Evolutionary conservation across 2,329 filamentous ascomycete species (phyloP), one percentile per base, ranked within the genome.

Genomic region (Colletotrichum theobromicola): DNA sequence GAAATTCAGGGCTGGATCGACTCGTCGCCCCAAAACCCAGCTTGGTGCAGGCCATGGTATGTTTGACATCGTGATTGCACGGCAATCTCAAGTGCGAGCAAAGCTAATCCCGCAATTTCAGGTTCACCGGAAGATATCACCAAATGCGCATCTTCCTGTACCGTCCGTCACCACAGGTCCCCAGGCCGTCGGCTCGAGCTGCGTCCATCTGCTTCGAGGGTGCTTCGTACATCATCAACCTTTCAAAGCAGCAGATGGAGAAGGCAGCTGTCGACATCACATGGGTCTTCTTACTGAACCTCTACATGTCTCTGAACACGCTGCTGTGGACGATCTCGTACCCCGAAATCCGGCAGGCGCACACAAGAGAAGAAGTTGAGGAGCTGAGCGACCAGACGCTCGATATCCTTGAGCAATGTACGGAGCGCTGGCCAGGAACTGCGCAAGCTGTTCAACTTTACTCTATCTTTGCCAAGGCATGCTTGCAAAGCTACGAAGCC

Each of bases 301-400:
- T 98, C 53, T 98, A 97, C 85, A 97, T 97, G 92, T 93, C 94
- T 6, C 90, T 98, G 72, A 98, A 98, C 81, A 96, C 95, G 7
- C 90, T 98, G 64, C 89, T 99, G 1, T 99, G 97, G 97, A 92
- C 94, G 2, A 90, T 98, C 9, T 98, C 96, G 2, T 98, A 98
- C 80, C 90, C 93, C 5, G 94, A 96, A 77, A 93, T 98, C 28
- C 93, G 97, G 60, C 90, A 90, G 68, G 87, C 90, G 21, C 93
- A 98, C 81, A 83, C 89, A 5, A 91, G 93, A 24, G 92, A 95
- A 58, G 93, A 97, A 76, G 93, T 98, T 0, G 92, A 96, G 79
- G 87, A 91, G 30, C 90, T 97, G 77, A 89, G 98, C 57, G 89
- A 93, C 62, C 90, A 92, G 24, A 94, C 94, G 0, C 87, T 98